These are phyloP conservation scores for Claviceps humidiphila DNA, from an alignment of 2,329 filamentous ascomycete genomes.

Conservation along the genomic window DNA sequence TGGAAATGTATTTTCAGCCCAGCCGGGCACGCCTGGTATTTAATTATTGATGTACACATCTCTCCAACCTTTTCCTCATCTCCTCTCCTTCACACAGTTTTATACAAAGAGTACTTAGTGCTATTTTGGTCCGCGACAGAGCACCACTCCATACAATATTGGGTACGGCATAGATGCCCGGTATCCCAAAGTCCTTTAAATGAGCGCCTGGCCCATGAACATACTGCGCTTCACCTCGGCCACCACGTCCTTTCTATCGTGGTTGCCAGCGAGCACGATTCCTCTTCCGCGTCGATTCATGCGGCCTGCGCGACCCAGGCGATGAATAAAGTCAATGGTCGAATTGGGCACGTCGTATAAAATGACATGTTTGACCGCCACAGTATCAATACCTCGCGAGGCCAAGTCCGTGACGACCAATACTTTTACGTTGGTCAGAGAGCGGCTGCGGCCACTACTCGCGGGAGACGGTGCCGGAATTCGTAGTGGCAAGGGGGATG, in stretches of 20 bases:
- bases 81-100: background rate
- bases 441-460: conserved; percentile 27
- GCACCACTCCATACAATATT: too few species aligned
- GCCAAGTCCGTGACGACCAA: conserved; percentile 90
- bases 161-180: too few species aligned
- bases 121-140: too few species aligned
- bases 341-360: conserved; percentile 97
- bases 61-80: background rate
- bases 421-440: conserved; percentile 68
- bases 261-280: conserved; percentile 78
- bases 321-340: conserved; percentile 95
- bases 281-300: conserved; percentile 86
- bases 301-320: conserved; percentile 77
- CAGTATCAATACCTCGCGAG: conserved; percentile 84
- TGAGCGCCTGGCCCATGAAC: conserved; percentile 68
- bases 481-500: conserved; percentile 30
- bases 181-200: conserved; percentile 29
- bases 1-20: too few species aligned
- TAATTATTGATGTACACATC: background rate
- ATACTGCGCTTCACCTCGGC: conserved; percentile 83
- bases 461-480: conserved; percentile 14
- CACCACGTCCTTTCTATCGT: conserved; percentile 82
- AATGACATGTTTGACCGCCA: conserved; percentile 82
- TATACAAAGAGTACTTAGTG: background rate
- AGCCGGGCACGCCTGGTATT: too few species aligned